A percentile compares a stretch with the other conserved stretches of the same genome.
These are phyloP conservation scores for Tausonia pullulans DNA, from an alignment of 1,284 basidiomycete genomes.

Conservation along the genomic window DNA sequence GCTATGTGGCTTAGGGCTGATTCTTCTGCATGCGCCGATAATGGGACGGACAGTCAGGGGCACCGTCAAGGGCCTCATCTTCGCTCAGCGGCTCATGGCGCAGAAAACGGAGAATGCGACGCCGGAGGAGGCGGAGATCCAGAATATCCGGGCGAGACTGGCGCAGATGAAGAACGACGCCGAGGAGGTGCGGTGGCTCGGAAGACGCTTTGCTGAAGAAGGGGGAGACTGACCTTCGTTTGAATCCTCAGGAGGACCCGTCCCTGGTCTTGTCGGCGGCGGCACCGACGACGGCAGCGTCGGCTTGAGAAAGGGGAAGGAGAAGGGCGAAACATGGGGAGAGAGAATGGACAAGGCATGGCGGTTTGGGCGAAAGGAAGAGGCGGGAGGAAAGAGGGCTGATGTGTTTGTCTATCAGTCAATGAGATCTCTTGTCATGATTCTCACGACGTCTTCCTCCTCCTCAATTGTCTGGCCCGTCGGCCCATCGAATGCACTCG, in stretches of 20 bases:
- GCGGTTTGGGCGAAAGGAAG: no score
- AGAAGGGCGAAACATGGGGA: no score
- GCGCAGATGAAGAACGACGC: neutral
- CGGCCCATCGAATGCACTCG: no score
- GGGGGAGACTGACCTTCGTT: neutral
- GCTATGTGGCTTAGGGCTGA: neutral
- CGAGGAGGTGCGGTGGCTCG: neutral
- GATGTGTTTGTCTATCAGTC: no score
- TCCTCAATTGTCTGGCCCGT: no score
- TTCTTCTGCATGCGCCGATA: conserved; percentile 2
- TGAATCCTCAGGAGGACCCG: neutral
- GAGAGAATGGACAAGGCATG: no score
- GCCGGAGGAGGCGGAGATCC: neutral
- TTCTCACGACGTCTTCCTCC: no score
- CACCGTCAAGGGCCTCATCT: conserved; percentile 15
- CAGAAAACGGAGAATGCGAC: neutral
- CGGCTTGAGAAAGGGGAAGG: no score
- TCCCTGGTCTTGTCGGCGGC: neutral
- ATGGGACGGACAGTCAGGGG: conserved; percentile 3
- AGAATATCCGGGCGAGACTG: neutral
- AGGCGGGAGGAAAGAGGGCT: no score
- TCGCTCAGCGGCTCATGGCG: conserved; percentile 11
- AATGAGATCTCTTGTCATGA: no score
- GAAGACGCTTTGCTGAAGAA: neutral
- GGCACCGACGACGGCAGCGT: no score